Conservation (phyloP, 2,329 filamentous ascomycete genomes). For the Lasiodiplodia hormozganensis region DNA sequence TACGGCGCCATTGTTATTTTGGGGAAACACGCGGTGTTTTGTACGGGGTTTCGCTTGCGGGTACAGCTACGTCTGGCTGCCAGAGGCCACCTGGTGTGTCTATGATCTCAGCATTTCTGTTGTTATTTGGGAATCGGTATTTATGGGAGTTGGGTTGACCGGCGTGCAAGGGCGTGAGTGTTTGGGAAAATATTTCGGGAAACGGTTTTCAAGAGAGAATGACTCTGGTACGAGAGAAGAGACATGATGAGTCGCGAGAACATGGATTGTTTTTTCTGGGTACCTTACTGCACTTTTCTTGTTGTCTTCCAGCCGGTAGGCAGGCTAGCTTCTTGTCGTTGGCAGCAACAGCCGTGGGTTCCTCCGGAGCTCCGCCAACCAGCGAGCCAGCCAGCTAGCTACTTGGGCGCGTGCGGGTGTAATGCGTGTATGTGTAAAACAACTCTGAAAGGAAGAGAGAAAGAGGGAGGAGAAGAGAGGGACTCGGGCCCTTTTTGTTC, state of each 20-base stretch:
- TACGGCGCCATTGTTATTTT: neutral
- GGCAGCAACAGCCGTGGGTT: neutral
- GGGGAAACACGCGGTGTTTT: constrained; percentile 2
- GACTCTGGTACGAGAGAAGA: neutral
- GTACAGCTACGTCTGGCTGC: neutral
- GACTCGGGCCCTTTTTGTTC: neutral
- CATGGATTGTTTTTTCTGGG: neutral
- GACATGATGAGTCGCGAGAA: neutral
- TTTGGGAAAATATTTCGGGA: neutral
- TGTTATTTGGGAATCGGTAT: constrained; percentile 8
- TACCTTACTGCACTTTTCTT: neutral
- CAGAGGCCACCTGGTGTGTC: neutral
- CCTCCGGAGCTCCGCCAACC: neutral
- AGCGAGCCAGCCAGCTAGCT: neutral
- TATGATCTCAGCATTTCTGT: neutral
- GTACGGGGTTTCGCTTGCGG: neutral
- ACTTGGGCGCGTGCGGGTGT: neutral
- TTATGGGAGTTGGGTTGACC: neutral
- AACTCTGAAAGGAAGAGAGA: too few species aligned
- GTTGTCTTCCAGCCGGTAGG: neutral
- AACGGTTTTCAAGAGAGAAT: neutral
- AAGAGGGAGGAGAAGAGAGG: neutral
- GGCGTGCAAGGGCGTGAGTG: neutral
- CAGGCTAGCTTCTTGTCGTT: neutral
- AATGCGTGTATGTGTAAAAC: neutral